Base-by-base conservation (phyloP, 169 alveolate species). In the Plasmodium cynomolgi region DNA sequence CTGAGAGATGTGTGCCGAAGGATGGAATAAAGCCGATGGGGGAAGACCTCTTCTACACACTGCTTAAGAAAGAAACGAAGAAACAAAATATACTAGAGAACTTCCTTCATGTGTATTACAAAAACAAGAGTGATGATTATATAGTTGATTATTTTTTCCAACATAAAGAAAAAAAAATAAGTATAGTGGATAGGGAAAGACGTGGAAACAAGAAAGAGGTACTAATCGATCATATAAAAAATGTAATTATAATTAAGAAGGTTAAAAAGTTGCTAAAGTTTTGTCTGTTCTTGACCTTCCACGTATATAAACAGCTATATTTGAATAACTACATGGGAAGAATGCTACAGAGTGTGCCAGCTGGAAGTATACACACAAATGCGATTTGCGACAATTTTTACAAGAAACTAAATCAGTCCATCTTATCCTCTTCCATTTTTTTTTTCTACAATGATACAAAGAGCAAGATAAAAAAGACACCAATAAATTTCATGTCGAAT, bases 141-240 rank as follows among this genome's bases (percentile, higher is more conserved):
- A 54, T 86, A 7, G 72, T 86, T 5, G 86, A 86, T 77, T 86
- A 86, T 34, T 75, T 47, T 23, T 86, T 86, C 81, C 4, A 77
- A 34, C 33, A 86, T 54, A 86, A 75, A 37, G 93, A 75, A 56
- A 86, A 86, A 34, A 86, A 77, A 86, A 86, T 86, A 54, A 11
- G 20, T 29, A 62, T 86, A 34, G 7, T 31, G n/a, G 84, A 44
- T 4, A 84, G 34, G 56, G 81, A 86, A n/a, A 54, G 23, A 37
- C 17, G 62, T 31, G 54, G 41, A 20, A 71, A 86, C 41, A 77
- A 77, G 31, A 86, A 44, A 44, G 44, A 79, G 47, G 26, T 41
- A 41, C 50, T 86, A 75, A 86, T 86, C 37, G 81, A 77, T 86
- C 93, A 86, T 86, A 33, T 86, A 75, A 86, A 86, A 86, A 86